These are phyloP conservation scores for Colletotrichum sansevieriae DNA, from an alignment of 2,329 filamentous ascomycete species.

Conservation along the genomic window DNA sequence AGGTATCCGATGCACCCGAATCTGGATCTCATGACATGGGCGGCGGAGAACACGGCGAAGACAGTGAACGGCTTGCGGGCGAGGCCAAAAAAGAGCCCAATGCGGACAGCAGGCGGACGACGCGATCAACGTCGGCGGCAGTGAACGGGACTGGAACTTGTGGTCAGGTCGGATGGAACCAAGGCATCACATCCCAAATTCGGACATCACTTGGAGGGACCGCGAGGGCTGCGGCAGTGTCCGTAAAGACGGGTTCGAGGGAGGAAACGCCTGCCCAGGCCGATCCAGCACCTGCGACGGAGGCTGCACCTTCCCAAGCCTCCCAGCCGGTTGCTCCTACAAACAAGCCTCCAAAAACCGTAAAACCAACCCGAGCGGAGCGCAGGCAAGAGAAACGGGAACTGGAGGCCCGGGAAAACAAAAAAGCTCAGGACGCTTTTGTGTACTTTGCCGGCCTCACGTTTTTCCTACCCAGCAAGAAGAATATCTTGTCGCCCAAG, in stretches of 20 bases:
- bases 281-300: conserved; percentile 1
- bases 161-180: conserved; percentile 35
- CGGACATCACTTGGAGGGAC: conserved; percentile 36
- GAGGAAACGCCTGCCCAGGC: conserved; percentile 2
- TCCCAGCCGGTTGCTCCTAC: neutral
- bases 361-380: conserved; percentile 19
- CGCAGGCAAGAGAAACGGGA: conserved; percentile 22
- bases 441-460: conserved; percentile 22
- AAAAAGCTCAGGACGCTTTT: conserved; percentile 29
- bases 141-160: neutral
- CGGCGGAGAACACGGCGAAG: neutral
- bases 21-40: conserved; percentile 14
- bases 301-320: conserved; percentile 5
- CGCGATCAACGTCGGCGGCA: conserved; percentile 25
- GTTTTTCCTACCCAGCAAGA: conserved; percentile 29
- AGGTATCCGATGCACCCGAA: conserved; percentile 10
- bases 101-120: conserved; percentile 23
- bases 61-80: neutral
- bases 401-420: conserved; percentile 10
- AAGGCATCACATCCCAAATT: conserved; percentile 39
- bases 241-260: conserved; percentile 6
- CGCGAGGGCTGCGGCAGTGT: neutral
- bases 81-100: conserved; percentile 1
- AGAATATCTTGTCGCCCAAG: conserved; percentile 32
- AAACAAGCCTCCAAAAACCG: conserved; percentile 1